Conservation (phyloP, 495 filamentous ascomycete species). For the Penicillium salamii region DNA sequence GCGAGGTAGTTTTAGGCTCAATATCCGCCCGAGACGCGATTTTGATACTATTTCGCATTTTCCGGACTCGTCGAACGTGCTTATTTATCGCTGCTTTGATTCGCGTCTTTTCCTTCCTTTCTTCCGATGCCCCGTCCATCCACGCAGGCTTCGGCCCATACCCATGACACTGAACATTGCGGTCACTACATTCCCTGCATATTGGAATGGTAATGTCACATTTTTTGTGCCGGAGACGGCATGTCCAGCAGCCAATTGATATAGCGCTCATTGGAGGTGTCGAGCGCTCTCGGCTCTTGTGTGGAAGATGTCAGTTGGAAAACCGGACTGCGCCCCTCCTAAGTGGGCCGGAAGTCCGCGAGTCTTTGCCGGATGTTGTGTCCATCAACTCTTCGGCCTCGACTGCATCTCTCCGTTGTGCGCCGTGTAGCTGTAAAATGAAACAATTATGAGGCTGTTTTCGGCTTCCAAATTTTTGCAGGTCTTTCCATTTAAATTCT, state of each 20-base stretch:
- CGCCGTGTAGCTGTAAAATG: too few relatives aligned
- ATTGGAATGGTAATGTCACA: conserved; percentile 6
- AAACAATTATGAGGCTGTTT: too few relatives aligned
- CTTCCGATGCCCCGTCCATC: conserved; percentile 11
- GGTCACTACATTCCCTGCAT: conserved; percentile 11
- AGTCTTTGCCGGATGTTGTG: not conserved
- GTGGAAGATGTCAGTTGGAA: not conserved
- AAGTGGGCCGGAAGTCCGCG: not conserved
- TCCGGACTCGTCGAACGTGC: not conserved
- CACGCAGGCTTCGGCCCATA: conserved; percentile 16
- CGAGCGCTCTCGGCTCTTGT: not conserved
- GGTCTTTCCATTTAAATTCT: too few relatives aligned
- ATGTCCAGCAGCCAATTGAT: conserved; percentile 13
- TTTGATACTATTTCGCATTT: conserved; percentile 2
- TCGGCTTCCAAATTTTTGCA: too few relatives aligned
- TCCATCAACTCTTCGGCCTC: too few relatives aligned
- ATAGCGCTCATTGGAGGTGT: not conserved
- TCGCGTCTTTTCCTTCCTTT: not conserved
- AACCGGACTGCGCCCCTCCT: not conserved
- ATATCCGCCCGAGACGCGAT: not conserved
- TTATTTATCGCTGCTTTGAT: conserved; percentile 7
- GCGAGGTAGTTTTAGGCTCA: not conserved
- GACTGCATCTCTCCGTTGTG: too few relatives aligned
- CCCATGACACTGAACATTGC: conserved; percentile 11
- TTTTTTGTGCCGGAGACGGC: conserved; percentile 11